Evolutionary conservation across 2,329 filamentous ascomycete species (phyloP).

Genomic region (Phyllosticta paracitricarpa): DNA sequence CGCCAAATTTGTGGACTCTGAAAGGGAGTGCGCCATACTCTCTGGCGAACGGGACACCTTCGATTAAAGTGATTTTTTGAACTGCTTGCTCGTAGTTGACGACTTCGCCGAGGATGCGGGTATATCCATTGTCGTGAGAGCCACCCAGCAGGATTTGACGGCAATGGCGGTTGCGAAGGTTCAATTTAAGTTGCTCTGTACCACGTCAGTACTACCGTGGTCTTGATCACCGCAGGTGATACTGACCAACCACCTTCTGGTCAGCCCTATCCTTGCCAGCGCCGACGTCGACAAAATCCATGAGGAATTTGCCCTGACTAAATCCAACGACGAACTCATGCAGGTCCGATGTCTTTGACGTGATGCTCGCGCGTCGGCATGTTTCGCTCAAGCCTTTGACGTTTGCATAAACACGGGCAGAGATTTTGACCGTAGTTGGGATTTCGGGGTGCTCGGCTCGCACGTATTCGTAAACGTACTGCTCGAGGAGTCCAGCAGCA

Average conservation of each 20-base stretch:
- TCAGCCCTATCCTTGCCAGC: conserved; percentile 38
- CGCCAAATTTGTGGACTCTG: conserved; percentile 39
- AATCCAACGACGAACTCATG: conserved; percentile 48
- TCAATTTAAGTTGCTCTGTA: conserved; percentile 44
- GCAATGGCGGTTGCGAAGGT: conserved; percentile 49
- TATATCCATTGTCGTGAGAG: conserved; percentile 47
- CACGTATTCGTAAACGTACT: conserved; percentile 35
- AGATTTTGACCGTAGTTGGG: conserved; percentile 35
- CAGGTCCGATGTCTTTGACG: conserved; percentile 32
- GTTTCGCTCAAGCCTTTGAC: conserved; percentile 40
- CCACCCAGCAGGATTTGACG: conserved; percentile 52
- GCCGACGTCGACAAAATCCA: conserved; percentile 40
- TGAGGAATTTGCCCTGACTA: conserved; percentile 37
- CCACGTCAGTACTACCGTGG: background rate
- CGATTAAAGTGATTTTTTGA: conserved; percentile 44
- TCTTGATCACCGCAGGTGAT: background rate
- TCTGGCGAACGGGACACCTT: conserved; percentile 46
- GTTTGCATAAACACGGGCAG: conserved; percentile 46
- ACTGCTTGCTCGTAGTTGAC: conserved; percentile 34
- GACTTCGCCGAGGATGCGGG: conserved; percentile 41
- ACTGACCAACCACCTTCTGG: conserved; percentile 41
- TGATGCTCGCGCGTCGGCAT: conserved; percentile 36
- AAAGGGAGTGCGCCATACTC: conserved; percentile 43
- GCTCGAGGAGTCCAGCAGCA: conserved; percentile 41
- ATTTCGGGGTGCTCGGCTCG: conserved; percentile 22